Percentiles rank a stretch among this genome's conserved stretches.
These are phyloP conservation scores for Jacaranda mimosifolia DNA, from an alignment of 257 asterid species.

Conservation along the genomic window DNA sequence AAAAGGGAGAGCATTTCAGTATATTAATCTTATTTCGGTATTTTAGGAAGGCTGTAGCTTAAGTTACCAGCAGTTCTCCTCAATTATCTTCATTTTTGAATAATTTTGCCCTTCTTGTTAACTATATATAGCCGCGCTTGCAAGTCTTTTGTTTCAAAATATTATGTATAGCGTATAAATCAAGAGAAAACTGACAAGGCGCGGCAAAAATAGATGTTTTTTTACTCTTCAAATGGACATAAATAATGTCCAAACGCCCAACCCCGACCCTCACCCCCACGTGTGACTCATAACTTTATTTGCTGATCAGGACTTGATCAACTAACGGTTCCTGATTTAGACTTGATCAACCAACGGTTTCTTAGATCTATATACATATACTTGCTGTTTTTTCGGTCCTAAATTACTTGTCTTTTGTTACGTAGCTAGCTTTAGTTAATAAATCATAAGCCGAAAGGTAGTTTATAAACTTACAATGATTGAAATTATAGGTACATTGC, in stretches of 20 bases:
- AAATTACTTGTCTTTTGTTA: conserved; percentile 14
- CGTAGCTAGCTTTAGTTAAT: background rate
- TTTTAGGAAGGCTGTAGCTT: no score
- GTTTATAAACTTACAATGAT: conserved; percentile 1
- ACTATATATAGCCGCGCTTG: no score
- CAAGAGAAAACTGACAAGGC: background rate
- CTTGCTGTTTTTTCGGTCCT: conserved; percentile 33
- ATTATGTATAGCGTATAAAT: no score
- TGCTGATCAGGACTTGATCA: conserved; percentile 36
- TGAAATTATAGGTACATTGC: background rate
- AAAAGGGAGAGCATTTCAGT: no score
- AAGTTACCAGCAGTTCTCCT: no score
- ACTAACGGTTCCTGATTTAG: conserved; percentile 32
- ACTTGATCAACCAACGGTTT: conserved; percentile 43
- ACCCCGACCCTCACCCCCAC: background rate
- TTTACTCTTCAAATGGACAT: background rate
- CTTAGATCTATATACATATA: conserved; percentile 32
- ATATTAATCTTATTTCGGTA: no score
- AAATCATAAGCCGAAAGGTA: background rate
- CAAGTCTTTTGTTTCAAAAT: no score
- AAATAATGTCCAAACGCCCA: background rate
- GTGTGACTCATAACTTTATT: conserved; percentile 31
- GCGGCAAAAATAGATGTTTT: background rate
- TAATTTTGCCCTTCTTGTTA: no score
- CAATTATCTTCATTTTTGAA: no score